Percentiles rank a stretch among this genome's conserved stretches.
These are phyloP conservation scores for Tylopilus balloui DNA, from an alignment of 768 basidiomycete species.

Conservation along the genomic window DNA sequence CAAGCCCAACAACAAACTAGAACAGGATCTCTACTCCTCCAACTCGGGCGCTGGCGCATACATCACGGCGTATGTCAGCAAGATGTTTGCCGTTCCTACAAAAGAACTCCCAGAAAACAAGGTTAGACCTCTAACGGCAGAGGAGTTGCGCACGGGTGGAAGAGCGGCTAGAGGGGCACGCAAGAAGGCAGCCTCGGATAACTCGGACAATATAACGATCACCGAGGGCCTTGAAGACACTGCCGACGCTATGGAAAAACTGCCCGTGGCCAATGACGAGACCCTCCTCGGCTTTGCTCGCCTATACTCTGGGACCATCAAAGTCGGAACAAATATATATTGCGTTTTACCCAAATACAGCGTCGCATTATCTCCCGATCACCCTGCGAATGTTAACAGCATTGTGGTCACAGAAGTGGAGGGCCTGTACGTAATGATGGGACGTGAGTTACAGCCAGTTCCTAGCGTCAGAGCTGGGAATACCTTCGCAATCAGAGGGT, in stretches of 20 bases:
- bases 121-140: slow-evolving; percentile 68
- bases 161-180: slow-evolving; percentile 47
- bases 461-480: slow-evolving; percentile 85
- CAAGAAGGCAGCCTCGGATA: slow-evolving; percentile 31
- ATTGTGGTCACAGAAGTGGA: slow-evolving; percentile 59
- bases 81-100: slow-evolving; percentile 91
- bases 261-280: slow-evolving; percentile 38
- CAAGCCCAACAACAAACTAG: slow-evolving; percentile 73
- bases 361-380: slow-evolving; percentile 50
- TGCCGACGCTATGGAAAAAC: neutral
- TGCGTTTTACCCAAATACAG: slow-evolving; percentile 89
- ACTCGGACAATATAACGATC: slow-evolving; percentile 8
- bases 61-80: slow-evolving; percentile 88
- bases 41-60: slow-evolving; percentile 51
- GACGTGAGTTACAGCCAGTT: slow-evolving; percentile 84
- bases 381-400: slow-evolving; percentile 66
- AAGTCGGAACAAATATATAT: slow-evolving; percentile 56
- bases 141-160: slow-evolving; percentile 72
- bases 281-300: slow-evolving; percentile 88
- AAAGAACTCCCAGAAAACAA: slow-evolving; percentile 86
- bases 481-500: slow-evolving; percentile 86
- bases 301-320: slow-evolving; percentile 85
- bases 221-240: slow-evolving; percentile 2
- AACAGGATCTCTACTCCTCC: slow-evolving; percentile 75
- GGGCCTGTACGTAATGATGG: slow-evolving; percentile 96